These are phyloP conservation scores for Lactarius indigo DNA, from an alignment of 768 basidiomycete genomes.

Conservation along the genomic window DNA sequence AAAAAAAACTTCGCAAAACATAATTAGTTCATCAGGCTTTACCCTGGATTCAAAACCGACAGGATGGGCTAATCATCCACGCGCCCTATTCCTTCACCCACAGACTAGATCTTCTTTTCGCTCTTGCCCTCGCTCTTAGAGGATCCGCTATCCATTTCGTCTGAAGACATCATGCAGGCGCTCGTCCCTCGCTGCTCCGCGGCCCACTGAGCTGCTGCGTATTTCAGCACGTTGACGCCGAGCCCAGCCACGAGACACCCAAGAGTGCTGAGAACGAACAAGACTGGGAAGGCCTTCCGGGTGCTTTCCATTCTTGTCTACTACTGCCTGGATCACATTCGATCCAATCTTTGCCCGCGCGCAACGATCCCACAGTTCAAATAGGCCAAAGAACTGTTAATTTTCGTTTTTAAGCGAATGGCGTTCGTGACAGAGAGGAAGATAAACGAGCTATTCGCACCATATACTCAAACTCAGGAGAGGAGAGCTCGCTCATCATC, in stretches of 20 bases:
- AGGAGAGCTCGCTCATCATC: conserved; percentile 72
- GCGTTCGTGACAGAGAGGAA: not conserved
- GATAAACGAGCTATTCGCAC: conserved; percentile 29
- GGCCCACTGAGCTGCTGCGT: conserved; percentile 39
- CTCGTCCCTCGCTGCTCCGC: conserved; percentile 24
- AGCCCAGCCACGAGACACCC: conserved; percentile 78
- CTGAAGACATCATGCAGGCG: not conserved
- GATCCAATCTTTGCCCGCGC: conserved; percentile 76
- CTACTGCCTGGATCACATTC: conserved; percentile 80
- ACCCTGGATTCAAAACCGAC: not conserved
- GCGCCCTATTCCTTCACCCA: not conserved
- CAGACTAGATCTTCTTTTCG: not conserved
- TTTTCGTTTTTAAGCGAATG: too few species aligned
- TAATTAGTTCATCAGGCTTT: not conserved
- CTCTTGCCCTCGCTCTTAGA: not conserved
- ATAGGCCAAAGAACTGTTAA: conserved; percentile 29
- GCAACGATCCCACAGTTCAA: conserved; percentile 71
- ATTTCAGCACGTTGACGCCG: conserved; percentile 38
- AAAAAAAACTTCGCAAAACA: not conserved
- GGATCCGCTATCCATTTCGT: not conserved
- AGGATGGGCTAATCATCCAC: not conserved
- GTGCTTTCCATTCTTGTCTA: conserved; percentile 63
- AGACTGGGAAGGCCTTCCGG: conserved; percentile 80
- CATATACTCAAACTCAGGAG: conserved; percentile 86
- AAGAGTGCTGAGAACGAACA: conserved; percentile 62